Evolutionary conservation across 345 rosid species (phyloP).

Genomic region (Eucalyptus shirleyi): DNA sequence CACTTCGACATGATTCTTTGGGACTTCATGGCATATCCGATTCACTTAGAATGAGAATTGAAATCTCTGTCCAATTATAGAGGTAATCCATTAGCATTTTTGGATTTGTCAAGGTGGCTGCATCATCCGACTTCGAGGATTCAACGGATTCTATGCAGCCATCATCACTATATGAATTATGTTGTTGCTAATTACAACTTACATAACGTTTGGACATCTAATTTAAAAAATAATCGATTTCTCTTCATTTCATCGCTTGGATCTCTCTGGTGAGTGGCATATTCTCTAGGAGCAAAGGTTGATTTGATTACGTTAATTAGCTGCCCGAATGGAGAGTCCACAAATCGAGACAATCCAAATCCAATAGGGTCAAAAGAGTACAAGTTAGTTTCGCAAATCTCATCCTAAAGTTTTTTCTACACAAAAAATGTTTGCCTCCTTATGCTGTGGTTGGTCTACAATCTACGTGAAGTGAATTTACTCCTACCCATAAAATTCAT

Average conservation of each 20-base stretch:
- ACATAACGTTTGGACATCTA: rapidly evolving
- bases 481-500: background rate
- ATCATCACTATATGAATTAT: background rate
- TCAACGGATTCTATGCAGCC: background rate
- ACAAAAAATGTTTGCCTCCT: background rate
- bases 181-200: background rate
- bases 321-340: rapidly evolving
- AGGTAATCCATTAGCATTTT: background rate
- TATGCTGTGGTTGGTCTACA: background rate
- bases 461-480: background rate
- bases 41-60: background rate
- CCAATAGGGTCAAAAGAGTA: background rate
- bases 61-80: background rate
- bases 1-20: background rate
- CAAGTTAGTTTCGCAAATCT: background rate
- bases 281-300: background rate
- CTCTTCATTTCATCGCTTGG: background rate
- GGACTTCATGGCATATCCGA: background rate
- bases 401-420: background rate
- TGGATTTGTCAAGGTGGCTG: background rate
- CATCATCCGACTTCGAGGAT: background rate
- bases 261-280: background rate
- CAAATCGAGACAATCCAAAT: background rate
- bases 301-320: background rate
- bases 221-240: background rate